phyloP scores from a whole-genome alignment of 1,284 basidiomycete genomes.

The Cryptococcus wingfieldii region DNA sequence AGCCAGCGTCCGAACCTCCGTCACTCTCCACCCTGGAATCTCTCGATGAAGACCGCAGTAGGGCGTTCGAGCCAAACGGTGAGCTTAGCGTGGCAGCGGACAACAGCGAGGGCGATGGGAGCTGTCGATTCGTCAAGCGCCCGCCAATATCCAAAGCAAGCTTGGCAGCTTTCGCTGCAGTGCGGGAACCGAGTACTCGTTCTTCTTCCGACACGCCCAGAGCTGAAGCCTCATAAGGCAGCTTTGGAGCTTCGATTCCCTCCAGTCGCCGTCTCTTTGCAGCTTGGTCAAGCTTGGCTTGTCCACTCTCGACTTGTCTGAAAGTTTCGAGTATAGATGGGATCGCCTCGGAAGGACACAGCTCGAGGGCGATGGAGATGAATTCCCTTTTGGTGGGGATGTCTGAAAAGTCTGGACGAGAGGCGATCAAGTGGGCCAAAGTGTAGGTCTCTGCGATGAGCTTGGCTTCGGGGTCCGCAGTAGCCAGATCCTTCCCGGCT shows the following conservation, averaged over 20 bases:
- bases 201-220: slow-evolving; percentile 17
- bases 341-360: slow-evolving; percentile 77
- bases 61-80: background rate
- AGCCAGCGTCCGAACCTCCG: background rate
- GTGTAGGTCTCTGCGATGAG: slow-evolving; percentile 55
- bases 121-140: slow-evolving; percentile 4
- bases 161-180: slow-evolving; percentile 43
- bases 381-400: slow-evolving; percentile 63
- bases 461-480: background rate
- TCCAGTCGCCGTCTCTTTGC: slow-evolving; percentile 20
- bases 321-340: slow-evolving; percentile 68
- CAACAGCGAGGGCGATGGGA: background rate
- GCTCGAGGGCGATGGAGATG: slow-evolving; percentile 74
- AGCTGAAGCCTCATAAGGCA: slow-evolving; percentile 1
- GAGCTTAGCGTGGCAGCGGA: background rate
- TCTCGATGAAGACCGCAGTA: background rate
- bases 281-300: slow-evolving; percentile 27
- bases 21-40: background rate
- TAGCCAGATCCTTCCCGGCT: slow-evolving; percentile 2
- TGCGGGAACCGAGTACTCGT: slow-evolving; percentile 40
- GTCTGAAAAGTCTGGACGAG: slow-evolving; percentile 69
- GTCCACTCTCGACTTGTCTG: slow-evolving; percentile 53
- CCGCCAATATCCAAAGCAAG: slow-evolving; percentile 33
- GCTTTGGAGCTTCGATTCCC: slow-evolving; percentile 13
- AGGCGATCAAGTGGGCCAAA: slow-evolving; percentile 56